Percentiles rank a stretch among this genome's conserved stretches.
These are phyloP conservation scores for Daedalea quercina DNA, from an alignment of 768 basidiomycete genomes.

Conservation along the genomic window DNA sequence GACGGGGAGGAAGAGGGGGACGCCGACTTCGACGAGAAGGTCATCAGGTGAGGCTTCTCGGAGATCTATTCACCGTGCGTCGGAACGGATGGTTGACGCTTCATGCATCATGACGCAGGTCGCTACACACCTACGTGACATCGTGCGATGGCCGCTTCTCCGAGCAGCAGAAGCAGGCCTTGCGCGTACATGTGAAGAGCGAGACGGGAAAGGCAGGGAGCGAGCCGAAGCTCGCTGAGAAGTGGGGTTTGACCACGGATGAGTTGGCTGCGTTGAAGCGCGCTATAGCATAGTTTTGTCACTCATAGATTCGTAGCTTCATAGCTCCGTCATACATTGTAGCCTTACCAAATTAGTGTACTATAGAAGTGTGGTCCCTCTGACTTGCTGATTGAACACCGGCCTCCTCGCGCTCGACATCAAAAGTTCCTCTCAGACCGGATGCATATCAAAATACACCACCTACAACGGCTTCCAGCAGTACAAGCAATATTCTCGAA, in stretches of 20 bases:
- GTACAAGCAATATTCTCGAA: no score
- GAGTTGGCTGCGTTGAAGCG: conserved; percentile 12
- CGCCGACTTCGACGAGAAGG: conserved; percentile 59
- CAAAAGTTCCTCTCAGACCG: no score
- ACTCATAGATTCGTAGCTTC: no score
- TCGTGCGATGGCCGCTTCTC: conserved; percentile 30
- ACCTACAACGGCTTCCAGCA: no score
- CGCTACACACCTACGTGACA: conserved; percentile 47
- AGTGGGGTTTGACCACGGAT: conserved; percentile 23
- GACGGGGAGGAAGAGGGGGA: conserved; percentile 65
- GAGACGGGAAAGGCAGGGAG: conserved; percentile 13
- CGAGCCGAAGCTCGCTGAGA: conserved; percentile 16
- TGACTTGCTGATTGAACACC: no score
- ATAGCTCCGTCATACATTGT: no score
- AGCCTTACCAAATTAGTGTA: no score
- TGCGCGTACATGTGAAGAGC: conserved; percentile 22
- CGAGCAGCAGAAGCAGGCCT: conserved; percentile 21
- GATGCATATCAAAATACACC: no score
- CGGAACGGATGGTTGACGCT: background rate
- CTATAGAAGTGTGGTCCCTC: no score
- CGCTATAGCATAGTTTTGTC: conserved; percentile 4
- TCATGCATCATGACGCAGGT: conserved; percentile 29
- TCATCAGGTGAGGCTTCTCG: conserved; percentile 33
- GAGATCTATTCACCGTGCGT: background rate
- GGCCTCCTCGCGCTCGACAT: no score